phyloP scores from a whole-genome alignment of 2,329 filamentous ascomycete species.

The Trichoderma sp. region DNA sequence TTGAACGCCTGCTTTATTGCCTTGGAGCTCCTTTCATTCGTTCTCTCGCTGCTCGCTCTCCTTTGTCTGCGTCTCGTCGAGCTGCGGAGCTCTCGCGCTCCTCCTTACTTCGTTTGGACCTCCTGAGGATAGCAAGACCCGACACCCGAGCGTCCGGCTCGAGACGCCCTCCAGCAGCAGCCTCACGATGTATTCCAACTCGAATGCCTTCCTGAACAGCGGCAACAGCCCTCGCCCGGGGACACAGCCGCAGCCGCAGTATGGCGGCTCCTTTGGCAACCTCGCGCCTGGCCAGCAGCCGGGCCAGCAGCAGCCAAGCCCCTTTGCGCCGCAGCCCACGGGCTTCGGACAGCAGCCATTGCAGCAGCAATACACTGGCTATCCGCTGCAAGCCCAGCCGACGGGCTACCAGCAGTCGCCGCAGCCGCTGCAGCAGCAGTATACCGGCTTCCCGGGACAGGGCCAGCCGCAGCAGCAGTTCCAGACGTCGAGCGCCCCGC shows the following conservation, averaged over 20 bases:
- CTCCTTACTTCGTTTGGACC: conserved; percentile 25
- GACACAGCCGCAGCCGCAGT: conserved; percentile 50
- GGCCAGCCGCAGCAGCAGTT: conserved; percentile 63
- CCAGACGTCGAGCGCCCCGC: conserved; percentile 57
- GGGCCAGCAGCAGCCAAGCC: conserved; percentile 53
- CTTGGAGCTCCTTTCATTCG: conserved; percentile 7
- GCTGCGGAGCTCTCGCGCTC: conserved; percentile 34
- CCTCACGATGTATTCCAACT: conserved; percentile 79
- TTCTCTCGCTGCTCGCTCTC: not conserved
- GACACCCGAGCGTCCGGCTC: conserved; percentile 5
- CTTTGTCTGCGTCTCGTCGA: conserved; percentile 15
- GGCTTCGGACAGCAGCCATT: conserved; percentile 59
- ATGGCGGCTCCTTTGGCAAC: conserved; percentile 51
- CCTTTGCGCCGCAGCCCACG: conserved; percentile 61
- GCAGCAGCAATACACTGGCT: conserved; percentile 64
- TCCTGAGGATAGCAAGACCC: conserved; percentile 3
- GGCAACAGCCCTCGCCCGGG: conserved; percentile 73
- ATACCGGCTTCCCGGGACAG: conserved; percentile 62
- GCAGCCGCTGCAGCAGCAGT: conserved; percentile 66
- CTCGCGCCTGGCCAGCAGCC: conserved; percentile 46
- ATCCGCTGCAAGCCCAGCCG: conserved; percentile 51
- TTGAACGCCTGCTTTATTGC: conserved; percentile 22
- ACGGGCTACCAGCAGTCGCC: conserved; percentile 56
- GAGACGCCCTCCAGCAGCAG: not conserved
- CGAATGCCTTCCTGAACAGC: conserved; percentile 84